phyloP scores from a whole-genome alignment of 345 rosid genomes.

The Eucalyptus tenuipes region DNA sequence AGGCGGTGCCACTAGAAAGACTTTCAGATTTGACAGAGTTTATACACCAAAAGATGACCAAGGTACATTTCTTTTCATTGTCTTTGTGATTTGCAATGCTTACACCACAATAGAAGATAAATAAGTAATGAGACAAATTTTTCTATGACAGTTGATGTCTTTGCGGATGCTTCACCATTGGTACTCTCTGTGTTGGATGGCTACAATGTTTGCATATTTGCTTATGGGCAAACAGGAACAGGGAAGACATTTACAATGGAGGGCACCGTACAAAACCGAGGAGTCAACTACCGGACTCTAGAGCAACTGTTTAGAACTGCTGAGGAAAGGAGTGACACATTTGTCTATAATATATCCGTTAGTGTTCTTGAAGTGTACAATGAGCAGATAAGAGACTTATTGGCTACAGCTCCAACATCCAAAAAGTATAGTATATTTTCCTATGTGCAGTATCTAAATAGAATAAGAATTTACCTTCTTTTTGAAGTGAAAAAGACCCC shows the following conservation, averaged over 20 bases:
- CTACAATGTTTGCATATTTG: constrained; percentile 94
- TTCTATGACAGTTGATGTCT: constrained; percentile 62
- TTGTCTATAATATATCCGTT: constrained; percentile 61
- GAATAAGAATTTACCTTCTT: background rate
- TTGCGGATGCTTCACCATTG: constrained; percentile 81
- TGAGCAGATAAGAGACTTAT: constrained; percentile 89
- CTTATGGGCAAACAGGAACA: constrained; percentile 97
- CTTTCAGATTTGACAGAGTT: constrained; percentile 78
- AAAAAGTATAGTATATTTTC: constrained; percentile 42
- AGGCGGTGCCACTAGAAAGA: constrained; percentile 47
- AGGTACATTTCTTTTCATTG: constrained; percentile 28
- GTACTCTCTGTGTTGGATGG: constrained; percentile 92
- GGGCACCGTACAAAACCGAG: constrained; percentile 72
- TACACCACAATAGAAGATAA: background rate
- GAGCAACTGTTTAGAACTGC: constrained; percentile 68
- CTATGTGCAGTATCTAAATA: background rate
- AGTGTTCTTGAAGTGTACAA: constrained; percentile 97
- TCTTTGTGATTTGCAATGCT: background rate
- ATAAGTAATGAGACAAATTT: background rate
- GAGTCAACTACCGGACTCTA: constrained; percentile 92
- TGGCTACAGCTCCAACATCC: constrained; percentile 68
- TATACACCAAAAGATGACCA: constrained; percentile 82
- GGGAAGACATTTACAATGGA: constrained; percentile 99
- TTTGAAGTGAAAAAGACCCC: background rate
- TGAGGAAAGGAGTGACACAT: constrained; percentile 66